Conservation (phyloP, 129 eudicot genomes). For the Helichrysum umbraculigerum region DNA sequence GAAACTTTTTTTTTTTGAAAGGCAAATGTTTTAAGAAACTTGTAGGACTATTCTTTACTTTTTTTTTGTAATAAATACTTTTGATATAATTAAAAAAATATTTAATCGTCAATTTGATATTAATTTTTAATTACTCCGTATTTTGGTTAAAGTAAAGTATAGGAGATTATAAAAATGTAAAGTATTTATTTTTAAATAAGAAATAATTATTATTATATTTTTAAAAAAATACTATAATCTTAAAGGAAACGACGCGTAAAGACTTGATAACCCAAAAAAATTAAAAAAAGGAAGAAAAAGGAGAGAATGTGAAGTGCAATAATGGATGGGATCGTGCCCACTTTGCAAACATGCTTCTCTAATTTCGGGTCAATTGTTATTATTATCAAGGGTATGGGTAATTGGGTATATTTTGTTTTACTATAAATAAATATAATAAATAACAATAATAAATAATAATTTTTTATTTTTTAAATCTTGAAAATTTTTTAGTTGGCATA, state of each 20-base stretch:
- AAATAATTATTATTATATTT: too few species aligned
- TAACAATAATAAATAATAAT: too few species aligned
- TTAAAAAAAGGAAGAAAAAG: background rate
- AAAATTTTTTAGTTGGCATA: too few species aligned
- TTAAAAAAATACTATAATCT: background rate
- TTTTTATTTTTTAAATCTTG: too few species aligned
- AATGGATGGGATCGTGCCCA: conserved; percentile 29
- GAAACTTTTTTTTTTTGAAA: conserved; percentile 21
- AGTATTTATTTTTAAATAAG: too few species aligned
- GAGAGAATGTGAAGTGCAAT: conserved; percentile 8
- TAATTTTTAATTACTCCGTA: background rate
- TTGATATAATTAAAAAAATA: background rate
- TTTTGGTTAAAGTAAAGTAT: background rate
- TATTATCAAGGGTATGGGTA: background rate
- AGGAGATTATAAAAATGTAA: too few species aligned
- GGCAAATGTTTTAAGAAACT: conserved; percentile 37
- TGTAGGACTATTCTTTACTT: conserved; percentile 17
- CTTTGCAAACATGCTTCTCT: conserved; percentile 24
- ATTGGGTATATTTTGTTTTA: background rate
- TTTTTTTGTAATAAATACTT: conserved; percentile 20
- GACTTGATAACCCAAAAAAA: conserved; percentile 15
- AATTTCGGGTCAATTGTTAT: conserved; percentile 16
- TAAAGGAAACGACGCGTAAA: conserved; percentile 14
- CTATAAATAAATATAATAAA: too few species aligned
- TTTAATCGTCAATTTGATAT: background rate